Evolutionary conservation across 1,284 basidiomycete genomes (phyloP).

Genomic region (Rhodotorula sp.): DNA sequence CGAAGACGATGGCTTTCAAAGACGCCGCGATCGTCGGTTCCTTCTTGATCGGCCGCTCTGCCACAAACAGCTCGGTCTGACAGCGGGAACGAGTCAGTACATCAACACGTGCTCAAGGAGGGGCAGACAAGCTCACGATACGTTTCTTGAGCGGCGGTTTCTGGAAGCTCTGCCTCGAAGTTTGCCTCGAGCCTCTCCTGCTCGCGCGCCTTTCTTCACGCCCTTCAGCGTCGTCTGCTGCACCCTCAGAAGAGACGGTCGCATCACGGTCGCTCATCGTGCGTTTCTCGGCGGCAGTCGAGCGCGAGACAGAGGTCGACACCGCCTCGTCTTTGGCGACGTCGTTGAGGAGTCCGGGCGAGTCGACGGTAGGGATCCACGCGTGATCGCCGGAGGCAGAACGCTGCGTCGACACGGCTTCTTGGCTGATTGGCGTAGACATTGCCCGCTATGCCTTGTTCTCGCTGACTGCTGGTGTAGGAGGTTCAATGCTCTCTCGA

Average conservation of each 20-base stretch:
- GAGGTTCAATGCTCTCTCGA: not conserved
- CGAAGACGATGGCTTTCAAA: constrained; percentile 48
- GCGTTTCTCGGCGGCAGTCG: constrained; percentile 16
- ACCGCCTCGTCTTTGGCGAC: constrained; percentile 8
- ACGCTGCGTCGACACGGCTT: not conserved
- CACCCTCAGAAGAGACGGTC: not conserved
- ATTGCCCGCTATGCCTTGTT: not conserved
- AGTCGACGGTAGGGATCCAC: not conserved
- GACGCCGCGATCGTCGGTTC: constrained; percentile 49
- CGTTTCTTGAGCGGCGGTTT: constrained; percentile 9
- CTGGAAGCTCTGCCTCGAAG: constrained; percentile 15
- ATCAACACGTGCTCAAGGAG: no score
- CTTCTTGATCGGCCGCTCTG: constrained; percentile 48
- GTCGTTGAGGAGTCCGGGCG: not conserved
- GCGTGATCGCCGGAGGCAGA: not conserved
- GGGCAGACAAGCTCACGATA: not conserved
- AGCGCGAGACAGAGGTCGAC: constrained; percentile 7
- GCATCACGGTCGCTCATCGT: not conserved
- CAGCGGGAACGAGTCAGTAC: constrained; percentile 28
- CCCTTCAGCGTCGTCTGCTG: not conserved
- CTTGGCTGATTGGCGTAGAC: no score
- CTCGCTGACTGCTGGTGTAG: no score
- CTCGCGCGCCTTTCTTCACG: constrained; percentile 4
- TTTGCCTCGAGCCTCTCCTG: not conserved
- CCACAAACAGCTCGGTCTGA: constrained; percentile 50